Percentiles rank a stretch among this genome's conserved stretches.
These are phyloP conservation scores for Aspergillus sp. DNA, from an alignment of 2,329 filamentous ascomycete genomes.

Conservation along the genomic window DNA sequence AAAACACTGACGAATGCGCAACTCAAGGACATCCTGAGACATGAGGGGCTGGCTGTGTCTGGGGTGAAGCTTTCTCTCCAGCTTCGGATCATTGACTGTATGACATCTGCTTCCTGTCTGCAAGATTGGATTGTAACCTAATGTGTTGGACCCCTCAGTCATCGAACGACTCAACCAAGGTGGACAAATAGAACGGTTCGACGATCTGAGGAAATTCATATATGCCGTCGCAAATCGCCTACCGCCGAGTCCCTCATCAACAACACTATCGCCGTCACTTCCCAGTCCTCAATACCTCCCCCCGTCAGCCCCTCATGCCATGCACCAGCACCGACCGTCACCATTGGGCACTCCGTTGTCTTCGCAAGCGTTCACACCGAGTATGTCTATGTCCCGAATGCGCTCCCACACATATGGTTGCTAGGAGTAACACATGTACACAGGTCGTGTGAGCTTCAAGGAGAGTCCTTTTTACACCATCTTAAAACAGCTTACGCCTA, in stretches of 20 bases:
- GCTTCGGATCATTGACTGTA: conserved; percentile 73
- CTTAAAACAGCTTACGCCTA: conserved; percentile 61
- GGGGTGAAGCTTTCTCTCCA: conserved; percentile 86
- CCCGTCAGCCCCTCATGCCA: conserved; percentile 20
- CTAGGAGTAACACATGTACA: conserved; percentile 26
- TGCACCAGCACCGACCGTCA: conserved; percentile 26
- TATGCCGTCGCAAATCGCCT: conserved; percentile 26
- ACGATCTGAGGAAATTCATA: conserved; percentile 33
- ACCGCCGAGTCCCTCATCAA: conserved; percentile 25
- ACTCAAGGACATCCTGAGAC: conserved; percentile 72
- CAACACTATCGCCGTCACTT: conserved; percentile 18
- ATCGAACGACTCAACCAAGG: conserved; percentile 26
- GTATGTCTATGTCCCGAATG: conserved; percentile 24
- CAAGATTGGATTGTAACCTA: background rate
- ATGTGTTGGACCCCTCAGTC: conserved; percentile 15
- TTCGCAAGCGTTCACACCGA: conserved; percentile 26
- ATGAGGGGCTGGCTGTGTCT: conserved; percentile 71
- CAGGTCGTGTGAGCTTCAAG: conserved; percentile 60
- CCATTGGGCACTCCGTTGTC: conserved; percentile 31
- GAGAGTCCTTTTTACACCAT: conserved; percentile 83
- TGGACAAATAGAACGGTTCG: conserved; percentile 27
- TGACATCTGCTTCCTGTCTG: conserved; percentile 39
- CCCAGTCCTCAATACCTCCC: conserved; percentile 26
- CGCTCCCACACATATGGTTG: background rate
- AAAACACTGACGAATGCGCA: conserved; percentile 63